phyloP scores from a whole-genome alignment of 306 rosid genomes.

The Casuarina glauca region DNA sequence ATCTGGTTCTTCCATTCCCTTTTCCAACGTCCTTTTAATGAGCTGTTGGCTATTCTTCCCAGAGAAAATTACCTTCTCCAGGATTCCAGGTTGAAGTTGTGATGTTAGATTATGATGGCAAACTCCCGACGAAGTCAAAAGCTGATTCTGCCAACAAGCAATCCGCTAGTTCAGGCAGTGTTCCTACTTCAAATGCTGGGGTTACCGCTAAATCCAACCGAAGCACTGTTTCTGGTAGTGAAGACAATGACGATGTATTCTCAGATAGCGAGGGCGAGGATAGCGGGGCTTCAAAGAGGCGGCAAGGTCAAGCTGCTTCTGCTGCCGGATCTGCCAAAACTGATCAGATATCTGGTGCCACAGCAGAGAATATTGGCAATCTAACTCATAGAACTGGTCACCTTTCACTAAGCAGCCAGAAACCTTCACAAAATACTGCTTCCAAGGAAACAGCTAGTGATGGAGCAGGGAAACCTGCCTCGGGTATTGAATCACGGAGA shows the following conservation, averaged over 20 bases:
- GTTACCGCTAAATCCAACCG: slow-evolving; percentile 36
- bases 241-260: slow-evolving; percentile 75
- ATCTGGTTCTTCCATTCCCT: slow-evolving; percentile 8
- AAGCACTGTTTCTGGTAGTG: slow-evolving; percentile 35
- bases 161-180: slow-evolving; percentile 38
- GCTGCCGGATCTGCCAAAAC: slow-evolving; percentile 28
- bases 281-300: slow-evolving; percentile 26
- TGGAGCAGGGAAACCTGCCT: slow-evolving; percentile 27
- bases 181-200: slow-evolving; percentile 29
- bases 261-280: slow-evolving; percentile 90
- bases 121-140: slow-evolving; percentile 43
- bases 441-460: slow-evolving; percentile 36
- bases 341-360: slow-evolving; percentile 43
- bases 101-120: slow-evolving; percentile 72
- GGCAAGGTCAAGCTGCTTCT: slow-evolving; percentile 25
- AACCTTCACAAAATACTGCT: slow-evolving; percentile 22
- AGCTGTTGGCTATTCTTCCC: slow-evolving; percentile 28
- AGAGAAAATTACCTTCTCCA: slow-evolving; percentile 88
- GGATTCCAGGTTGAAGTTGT: slow-evolving; percentile 85
- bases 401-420: slow-evolving; percentile 42
- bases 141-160: slow-evolving; percentile 44
- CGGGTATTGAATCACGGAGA: slow-evolving; percentile 31
- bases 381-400: slow-evolving; percentile 34
- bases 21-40: slow-evolving; percentile 20
- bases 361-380: slow-evolving; percentile 32